A percentile compares a stretch with the other conserved stretches of the same genome.
These are phyloP conservation scores for Penicillium malachiteum DNA, from an alignment of 495 filamentous ascomycete species.

Conservation along the genomic window DNA sequence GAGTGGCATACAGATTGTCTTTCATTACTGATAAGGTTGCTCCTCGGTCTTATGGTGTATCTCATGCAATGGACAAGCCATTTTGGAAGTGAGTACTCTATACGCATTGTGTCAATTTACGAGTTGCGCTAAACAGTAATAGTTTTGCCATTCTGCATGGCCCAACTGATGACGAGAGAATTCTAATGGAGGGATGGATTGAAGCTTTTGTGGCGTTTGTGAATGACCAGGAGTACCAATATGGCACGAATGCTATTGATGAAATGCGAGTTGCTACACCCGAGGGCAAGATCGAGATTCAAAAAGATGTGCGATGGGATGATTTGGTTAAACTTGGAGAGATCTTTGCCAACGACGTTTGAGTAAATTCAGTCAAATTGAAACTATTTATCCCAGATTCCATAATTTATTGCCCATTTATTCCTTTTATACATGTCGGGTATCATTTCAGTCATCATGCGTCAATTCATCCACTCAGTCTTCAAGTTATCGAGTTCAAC, in stretches of 20 bases:
- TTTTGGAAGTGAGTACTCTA: slow-evolving; percentile 29
- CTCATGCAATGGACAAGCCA: slow-evolving; percentile 28
- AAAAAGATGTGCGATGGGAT: slow-evolving; percentile 24
- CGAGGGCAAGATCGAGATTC: slow-evolving; percentile 19
- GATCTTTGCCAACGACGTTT: slow-evolving; percentile 13
- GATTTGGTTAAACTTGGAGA: slow-evolving; percentile 9
- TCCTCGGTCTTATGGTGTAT: slow-evolving; percentile 21
- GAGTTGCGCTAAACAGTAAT: background rate
- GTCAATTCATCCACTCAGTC: background rate
- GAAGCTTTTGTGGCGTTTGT: slow-evolving; percentile 26
- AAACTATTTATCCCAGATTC: too few species aligned
- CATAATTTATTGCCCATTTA: background rate
- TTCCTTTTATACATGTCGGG: background rate
- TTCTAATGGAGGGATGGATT: slow-evolving; percentile 29
- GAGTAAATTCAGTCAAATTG: background rate
- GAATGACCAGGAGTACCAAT: slow-evolving; percentile 14
- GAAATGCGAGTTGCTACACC: slow-evolving; percentile 28
- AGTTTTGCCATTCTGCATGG: slow-evolving; percentile 32
- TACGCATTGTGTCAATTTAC: too few species aligned
- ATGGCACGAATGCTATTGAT: slow-evolving; percentile 17
- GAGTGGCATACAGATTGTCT: slow-evolving; percentile 25
- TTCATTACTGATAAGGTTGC: slow-evolving; percentile 29
- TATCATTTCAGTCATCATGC: background rate
- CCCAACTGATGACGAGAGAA: slow-evolving; percentile 15
- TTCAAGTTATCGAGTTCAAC: background rate